phyloP scores from a whole-genome alignment of 495 filamentous ascomycete genomes.

The Saxophila tyrrhenica region DNA sequence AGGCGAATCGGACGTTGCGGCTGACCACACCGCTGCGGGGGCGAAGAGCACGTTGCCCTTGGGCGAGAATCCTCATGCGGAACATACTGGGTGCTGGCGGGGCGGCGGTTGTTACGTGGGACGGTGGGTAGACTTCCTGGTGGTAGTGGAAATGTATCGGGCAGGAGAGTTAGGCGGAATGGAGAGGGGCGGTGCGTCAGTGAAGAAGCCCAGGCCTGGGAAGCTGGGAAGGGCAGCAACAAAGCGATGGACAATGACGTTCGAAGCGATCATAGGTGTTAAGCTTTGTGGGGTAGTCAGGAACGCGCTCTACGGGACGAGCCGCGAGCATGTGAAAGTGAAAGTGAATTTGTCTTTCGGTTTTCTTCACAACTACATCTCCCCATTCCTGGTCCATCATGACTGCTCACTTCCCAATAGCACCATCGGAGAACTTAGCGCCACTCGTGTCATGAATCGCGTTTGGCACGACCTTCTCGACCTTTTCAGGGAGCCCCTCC shows the following conservation, averaged over 20 bases:
- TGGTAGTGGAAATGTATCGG: no score
- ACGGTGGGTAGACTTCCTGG: background rate
- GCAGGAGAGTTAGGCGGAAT: no score
- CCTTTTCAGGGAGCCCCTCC: conserved; percentile 24
- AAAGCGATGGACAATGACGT: no score
- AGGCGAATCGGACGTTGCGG: conserved; percentile 1
- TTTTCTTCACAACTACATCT: background rate
- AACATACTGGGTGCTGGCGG: background rate
- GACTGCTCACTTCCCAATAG: conserved; percentile 1
- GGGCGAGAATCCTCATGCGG: background rate
- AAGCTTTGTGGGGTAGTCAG: no score
- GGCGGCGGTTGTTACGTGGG: background rate
- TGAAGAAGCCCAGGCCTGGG: no score
- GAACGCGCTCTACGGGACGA: no score
- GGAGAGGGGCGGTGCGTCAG: no score
- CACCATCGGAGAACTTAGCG: conserved; percentile 12
- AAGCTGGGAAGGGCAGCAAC: no score
- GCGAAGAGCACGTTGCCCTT: background rate
- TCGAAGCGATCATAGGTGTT: no score
- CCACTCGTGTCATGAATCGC: conserved; percentile 23
- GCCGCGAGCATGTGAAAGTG: no score
- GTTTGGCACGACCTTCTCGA: conserved; percentile 26
- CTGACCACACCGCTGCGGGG: background rate
- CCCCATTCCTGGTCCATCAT: background rate
- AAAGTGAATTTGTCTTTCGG: no score